A percentile compares a stretch with the other conserved stretches of the same genome.
These are phyloP conservation scores for Solanum sejunctum DNA, from an alignment of 257 asterid genomes.

Conservation along the genomic window DNA sequence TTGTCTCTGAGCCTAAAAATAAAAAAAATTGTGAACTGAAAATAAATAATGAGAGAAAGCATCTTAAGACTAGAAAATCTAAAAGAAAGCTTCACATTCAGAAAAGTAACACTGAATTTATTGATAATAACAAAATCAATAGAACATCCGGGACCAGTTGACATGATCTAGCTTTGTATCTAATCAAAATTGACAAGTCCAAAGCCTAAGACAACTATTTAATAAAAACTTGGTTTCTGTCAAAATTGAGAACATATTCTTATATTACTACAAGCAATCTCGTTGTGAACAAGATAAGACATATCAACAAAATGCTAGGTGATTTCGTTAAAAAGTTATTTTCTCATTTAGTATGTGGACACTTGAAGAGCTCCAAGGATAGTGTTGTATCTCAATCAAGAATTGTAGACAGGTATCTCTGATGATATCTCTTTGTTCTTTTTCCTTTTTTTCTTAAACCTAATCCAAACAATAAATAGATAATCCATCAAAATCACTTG, in stretches of 20 bases:
- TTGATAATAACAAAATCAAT: not conserved
- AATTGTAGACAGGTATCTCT: not conserved
- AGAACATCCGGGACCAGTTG: not conserved
- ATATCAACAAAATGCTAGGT: not conserved
- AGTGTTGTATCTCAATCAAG: not conserved
- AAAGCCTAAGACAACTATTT: not conserved
- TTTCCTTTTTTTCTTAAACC: not conserved
- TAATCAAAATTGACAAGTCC: not conserved
- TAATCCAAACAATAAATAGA: not conserved
- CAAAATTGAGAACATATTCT: not conserved
- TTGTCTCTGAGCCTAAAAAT: slow-evolving; percentile 66
- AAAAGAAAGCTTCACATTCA: not conserved
- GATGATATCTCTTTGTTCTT: not conserved
- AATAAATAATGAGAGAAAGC: not conserved
- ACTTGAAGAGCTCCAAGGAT: not conserved
- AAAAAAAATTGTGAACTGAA: slow-evolving; percentile 9
- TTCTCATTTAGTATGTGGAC: not conserved
- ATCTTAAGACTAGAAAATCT: not conserved
- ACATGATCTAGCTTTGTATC: not conserved
- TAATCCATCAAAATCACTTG: not conserved
- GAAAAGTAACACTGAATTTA: not conserved
- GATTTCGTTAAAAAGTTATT: not conserved
- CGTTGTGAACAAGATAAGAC: not conserved
- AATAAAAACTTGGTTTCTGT: not conserved
- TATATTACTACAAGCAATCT: not conserved